These are phyloP conservation scores for Claviceps capensis DNA, from an alignment of 2,329 filamentous ascomycete species.

Conservation along the genomic window DNA sequence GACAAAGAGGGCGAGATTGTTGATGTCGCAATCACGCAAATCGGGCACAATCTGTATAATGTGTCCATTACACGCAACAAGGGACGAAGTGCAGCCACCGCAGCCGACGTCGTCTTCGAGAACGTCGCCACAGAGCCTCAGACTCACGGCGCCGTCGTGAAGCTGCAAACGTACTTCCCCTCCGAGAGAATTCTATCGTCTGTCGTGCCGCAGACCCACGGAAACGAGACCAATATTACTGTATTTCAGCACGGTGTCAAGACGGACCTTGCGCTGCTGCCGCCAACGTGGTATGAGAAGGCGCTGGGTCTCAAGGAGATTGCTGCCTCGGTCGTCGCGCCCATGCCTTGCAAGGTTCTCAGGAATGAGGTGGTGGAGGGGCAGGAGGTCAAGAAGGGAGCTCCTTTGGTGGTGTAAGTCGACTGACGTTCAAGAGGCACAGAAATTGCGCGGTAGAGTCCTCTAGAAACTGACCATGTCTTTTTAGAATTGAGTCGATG, in stretches of 20 bases:
- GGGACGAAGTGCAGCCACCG: conserved; percentile 15
- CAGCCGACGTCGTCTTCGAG: conserved; percentile 21
- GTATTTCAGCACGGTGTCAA: conserved; percentile 61
- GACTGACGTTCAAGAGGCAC: background rate
- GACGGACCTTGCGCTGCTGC: conserved; percentile 41
- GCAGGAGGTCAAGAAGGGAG: conserved; percentile 69
- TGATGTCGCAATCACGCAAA: conserved; percentile 36
- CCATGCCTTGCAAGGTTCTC: conserved; percentile 95
- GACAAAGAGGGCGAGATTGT: conserved; percentile 51
- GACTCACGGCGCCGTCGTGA: conserved; percentile 14
- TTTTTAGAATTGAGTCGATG: conserved; percentile 62
- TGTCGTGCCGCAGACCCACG: conserved; percentile 45
- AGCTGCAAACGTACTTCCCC: conserved; percentile 52
- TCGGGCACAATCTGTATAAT: conserved; percentile 31
- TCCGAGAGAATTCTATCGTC: conserved; percentile 68
- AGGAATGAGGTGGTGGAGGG: conserved; percentile 79
- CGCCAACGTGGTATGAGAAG: conserved; percentile 73
- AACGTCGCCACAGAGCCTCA: conserved; percentile 30
- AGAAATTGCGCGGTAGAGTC: background rate
- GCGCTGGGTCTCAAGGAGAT: conserved; percentile 72
- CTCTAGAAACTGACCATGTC: background rate
- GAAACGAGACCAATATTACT: conserved; percentile 48
- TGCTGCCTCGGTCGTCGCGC: conserved; percentile 71
- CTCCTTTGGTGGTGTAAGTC: conserved; percentile 68
- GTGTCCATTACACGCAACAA: conserved; percentile 30